phyloP scores from a whole-genome alignment of 225 moss, liverwort and hornwort genomes.

The Rhytidiadelphus loreus region DNA sequence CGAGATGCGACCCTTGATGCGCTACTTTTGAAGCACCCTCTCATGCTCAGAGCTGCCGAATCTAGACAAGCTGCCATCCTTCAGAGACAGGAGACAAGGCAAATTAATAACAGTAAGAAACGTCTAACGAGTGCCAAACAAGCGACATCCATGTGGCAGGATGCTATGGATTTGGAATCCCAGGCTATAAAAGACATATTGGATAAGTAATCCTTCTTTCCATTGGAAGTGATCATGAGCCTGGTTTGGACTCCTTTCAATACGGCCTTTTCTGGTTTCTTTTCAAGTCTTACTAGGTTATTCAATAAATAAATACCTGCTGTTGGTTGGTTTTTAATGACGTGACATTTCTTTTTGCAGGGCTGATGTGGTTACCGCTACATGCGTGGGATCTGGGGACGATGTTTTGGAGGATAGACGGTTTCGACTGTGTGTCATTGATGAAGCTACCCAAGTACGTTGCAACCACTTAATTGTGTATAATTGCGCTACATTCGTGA shows the following conservation, averaged over 20 bases:
- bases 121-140: slow-evolving; percentile 66
- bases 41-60: slow-evolving; percentile 60
- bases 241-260: neutral
- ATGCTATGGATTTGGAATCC: slow-evolving; percentile 62
- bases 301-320: neutral
- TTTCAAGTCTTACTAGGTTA: neutral
- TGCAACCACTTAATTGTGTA: neutral
- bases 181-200: slow-evolving; percentile 63
- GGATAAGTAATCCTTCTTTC: slow-evolving; percentile 38
- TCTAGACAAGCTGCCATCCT: slow-evolving; percentile 58
- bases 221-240: neutral
- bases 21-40: slow-evolving; percentile 66
- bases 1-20: slow-evolving; percentile 75
- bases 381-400: slow-evolving; percentile 92
- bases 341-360: slow-evolving; percentile 13
- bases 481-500: neutral
- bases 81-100: slow-evolving; percentile 54
- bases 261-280: neutral
- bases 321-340: neutral
- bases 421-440: slow-evolving; percentile 78
- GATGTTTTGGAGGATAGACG: slow-evolving; percentile 57
- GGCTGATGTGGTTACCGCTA: slow-evolving; percentile 76
- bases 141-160: slow-evolving; percentile 77
- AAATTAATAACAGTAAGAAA: slow-evolving; percentile 66
- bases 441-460: slow-evolving; percentile 92